These are phyloP conservation scores for Syzygium oleosum DNA, from an alignment of 345 rosid genomes.

Conservation along the genomic window DNA sequence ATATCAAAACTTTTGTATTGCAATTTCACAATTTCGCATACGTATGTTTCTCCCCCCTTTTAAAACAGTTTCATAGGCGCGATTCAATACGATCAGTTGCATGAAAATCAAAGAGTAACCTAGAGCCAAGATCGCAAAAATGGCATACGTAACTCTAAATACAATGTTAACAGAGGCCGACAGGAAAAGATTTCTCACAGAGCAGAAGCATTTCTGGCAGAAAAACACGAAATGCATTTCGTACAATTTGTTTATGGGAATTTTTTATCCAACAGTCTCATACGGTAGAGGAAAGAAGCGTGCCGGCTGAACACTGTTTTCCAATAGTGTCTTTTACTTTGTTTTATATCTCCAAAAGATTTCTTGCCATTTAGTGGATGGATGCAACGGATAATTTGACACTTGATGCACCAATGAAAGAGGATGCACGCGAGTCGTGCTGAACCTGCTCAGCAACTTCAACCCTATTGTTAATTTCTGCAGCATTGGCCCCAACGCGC, in stretches of 20 bases:
- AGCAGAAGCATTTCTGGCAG: not conserved
- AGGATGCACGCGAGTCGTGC: not conserved
- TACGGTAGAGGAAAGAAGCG: not conserved
- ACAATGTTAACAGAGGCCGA: not conserved
- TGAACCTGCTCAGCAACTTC: not conserved
- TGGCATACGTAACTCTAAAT: not conserved
- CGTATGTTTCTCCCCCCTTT: not conserved
- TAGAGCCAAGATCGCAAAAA: not conserved
- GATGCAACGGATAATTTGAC: not conserved
- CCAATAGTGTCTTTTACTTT: not conserved
- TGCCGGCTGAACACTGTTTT: not conserved
- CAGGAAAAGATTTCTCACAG: not conserved
- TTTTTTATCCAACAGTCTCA: not conserved
- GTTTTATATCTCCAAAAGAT: not conserved
- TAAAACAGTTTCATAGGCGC: not conserved
- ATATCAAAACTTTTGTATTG: not conserved
- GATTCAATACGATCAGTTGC: not conserved
- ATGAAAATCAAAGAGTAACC: not conserved
- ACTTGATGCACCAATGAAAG: not conserved
- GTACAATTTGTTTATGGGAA: not conserved
- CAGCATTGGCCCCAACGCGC: not conserved
- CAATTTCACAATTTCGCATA: not conserved
- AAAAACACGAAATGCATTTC: not conserved
- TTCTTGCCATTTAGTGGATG: not conserved
- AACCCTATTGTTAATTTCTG: not conserved